These are phyloP conservation scores for Orbilia brochopaga DNA, from an alignment of 2,329 filamentous ascomycete genomes.

Conservation along the genomic window DNA sequence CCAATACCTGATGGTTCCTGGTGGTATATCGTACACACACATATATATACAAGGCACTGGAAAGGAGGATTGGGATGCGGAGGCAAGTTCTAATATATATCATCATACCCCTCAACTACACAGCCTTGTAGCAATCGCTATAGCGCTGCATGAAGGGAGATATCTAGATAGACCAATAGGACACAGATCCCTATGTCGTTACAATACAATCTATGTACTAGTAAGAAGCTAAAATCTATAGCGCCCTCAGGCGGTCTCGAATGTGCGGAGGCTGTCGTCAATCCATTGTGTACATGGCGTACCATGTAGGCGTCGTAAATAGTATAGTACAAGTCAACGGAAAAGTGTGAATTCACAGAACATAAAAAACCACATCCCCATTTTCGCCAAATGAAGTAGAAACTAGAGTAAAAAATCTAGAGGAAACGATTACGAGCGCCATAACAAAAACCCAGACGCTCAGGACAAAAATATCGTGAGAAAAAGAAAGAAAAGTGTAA, in stretches of 20 bases:
- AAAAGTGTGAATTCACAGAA: neutral
- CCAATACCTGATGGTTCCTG: too few species aligned
- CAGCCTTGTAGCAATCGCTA: too few species aligned
- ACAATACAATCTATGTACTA: too few species aligned
- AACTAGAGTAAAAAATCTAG: slow-evolving; percentile 24
- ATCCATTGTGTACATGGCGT: neutral
- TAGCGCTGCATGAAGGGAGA: too few species aligned
- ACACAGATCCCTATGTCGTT: too few species aligned
- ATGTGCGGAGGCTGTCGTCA: neutral
- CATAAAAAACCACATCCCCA: neutral
- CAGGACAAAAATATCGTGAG: slow-evolving; percentile 4
- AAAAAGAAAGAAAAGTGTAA: slow-evolving; percentile 13
- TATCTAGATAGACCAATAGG: too few species aligned
- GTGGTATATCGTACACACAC: too few species aligned
- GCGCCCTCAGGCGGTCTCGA: neutral
- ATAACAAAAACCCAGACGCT: slow-evolving; percentile 26
- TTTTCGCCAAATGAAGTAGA: slow-evolving; percentile 31
- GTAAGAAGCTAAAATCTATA: too few species aligned
- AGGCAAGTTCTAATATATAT: too few species aligned
- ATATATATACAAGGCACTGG: too few species aligned
- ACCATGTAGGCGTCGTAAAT: neutral
- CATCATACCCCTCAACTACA: too few species aligned
- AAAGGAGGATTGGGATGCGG: too few species aligned
- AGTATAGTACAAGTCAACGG: slow-evolving; percentile 15
- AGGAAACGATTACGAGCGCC: slow-evolving; percentile 22